Evolutionary conservation across 108 stramenopile species (phyloP).

Genomic region (Fistulifera pelliculosa): DNA sequence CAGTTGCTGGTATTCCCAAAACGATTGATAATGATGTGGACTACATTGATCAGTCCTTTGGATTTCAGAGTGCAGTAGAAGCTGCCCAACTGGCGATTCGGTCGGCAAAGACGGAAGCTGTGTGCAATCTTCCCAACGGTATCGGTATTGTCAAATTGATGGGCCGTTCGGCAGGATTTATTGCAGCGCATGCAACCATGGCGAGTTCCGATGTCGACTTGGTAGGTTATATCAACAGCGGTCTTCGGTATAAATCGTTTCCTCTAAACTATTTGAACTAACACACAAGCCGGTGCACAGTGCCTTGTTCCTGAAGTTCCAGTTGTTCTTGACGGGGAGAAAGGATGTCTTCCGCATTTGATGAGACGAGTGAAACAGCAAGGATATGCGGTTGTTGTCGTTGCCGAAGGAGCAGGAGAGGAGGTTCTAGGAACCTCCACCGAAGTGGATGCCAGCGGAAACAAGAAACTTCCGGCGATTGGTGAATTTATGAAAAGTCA

Average conservation of each 20-base stretch:
- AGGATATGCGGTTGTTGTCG: slow-evolving; percentile 97
- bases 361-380: slow-evolving; percentile 73
- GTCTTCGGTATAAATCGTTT: too few species aligned
- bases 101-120: slow-evolving; percentile 90
- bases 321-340: slow-evolving; percentile 82
- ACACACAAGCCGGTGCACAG: slow-evolving; percentile 16
- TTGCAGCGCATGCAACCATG: slow-evolving; percentile 87
- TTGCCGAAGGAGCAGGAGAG: slow-evolving; percentile 98
- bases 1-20: slow-evolving; percentile 95
- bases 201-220: slow-evolving; percentile 80
- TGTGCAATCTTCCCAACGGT: slow-evolving; percentile 93
- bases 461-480: slow-evolving; percentile 89
- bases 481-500: slow-evolving; percentile 85
- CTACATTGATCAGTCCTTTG: slow-evolving; percentile 93
- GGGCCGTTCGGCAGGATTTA: slow-evolving; percentile 91
- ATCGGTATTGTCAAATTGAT: slow-evolving; percentile 95
- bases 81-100: slow-evolving; percentile 83
- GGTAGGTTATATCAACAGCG: too few species aligned
- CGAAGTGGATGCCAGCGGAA: slow-evolving; percentile 92
- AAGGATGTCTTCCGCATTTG: slow-evolving; percentile 89
- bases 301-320: slow-evolving; percentile 96
- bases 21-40: slow-evolving; percentile 90
- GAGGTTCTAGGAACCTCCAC: slow-evolving; percentile 82
- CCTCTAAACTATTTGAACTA: too few species aligned
- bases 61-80: slow-evolving; percentile 88